A percentile compares a stretch with the other conserved stretches of the same genome.
phyloP scores from a whole-genome alignment of 2,329 filamentous ascomycete species.

The Alternaria postmessia region DNA sequence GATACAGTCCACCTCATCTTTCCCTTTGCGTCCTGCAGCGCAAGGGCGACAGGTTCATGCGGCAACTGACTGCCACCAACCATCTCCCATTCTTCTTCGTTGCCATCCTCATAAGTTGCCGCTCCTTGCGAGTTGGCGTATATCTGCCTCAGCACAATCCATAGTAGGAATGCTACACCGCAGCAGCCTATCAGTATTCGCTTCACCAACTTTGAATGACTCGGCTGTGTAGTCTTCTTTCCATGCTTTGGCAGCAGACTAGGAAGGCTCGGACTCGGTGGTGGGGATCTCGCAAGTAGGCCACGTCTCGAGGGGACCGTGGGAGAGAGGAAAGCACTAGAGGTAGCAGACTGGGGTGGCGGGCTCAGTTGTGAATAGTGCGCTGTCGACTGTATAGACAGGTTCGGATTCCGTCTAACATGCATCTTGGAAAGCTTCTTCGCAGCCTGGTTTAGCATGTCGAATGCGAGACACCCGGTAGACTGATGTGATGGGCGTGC shows the following conservation, averaged over 20 bases:
- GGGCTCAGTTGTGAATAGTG: constrained; percentile 47
- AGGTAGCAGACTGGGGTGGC: constrained; percentile 40
- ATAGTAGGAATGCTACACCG: constrained; percentile 59
- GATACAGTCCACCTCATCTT: constrained; percentile 80
- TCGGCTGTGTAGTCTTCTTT: constrained; percentile 66
- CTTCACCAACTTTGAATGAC: constrained; percentile 63
- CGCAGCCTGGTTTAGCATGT: constrained; percentile 49
- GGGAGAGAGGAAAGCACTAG: constrained; percentile 48
- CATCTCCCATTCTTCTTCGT: constrained; percentile 67
- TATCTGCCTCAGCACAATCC: constrained; percentile 54
- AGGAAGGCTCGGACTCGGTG: constrained; percentile 74
- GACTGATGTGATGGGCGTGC: not conserved
- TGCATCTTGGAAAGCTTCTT: constrained; percentile 53
- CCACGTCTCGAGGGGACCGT: constrained; percentile 55
- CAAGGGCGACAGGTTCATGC: constrained; percentile 74
- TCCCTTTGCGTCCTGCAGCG: constrained; percentile 71
- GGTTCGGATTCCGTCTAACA: constrained; percentile 56
- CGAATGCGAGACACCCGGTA: constrained; percentile 16
- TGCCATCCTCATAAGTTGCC: constrained; percentile 28
- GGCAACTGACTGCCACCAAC: constrained; percentile 72
- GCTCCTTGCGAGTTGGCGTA: constrained; percentile 31
- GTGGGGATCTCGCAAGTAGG: constrained; percentile 73
- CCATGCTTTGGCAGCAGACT: constrained; percentile 71
- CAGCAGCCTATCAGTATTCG: constrained; percentile 64
- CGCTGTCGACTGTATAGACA: constrained; percentile 55